Evolutionary conservation across 352 stramenopile species (phyloP).

Genomic region (Phytophthora idaei): DNA sequence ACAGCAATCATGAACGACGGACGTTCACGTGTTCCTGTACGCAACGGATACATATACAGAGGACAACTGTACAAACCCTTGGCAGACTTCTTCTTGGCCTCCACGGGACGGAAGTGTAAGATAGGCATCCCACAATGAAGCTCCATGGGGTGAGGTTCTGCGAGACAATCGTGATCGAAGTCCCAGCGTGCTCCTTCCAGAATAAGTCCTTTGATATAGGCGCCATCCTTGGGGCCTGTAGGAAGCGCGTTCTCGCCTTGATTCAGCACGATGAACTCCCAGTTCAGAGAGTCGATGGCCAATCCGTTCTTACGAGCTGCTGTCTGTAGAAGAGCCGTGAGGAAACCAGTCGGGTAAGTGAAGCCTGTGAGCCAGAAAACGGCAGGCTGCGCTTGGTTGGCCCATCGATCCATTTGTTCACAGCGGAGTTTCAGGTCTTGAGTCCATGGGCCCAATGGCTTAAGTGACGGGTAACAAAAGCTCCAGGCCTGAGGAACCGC

Average conservation of each 20-base stretch:
- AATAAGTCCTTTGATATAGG: constrained; percentile 92
- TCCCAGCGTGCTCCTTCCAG: constrained; percentile 94
- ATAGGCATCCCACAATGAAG: constrained; percentile 92
- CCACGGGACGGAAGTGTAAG: constrained; percentile 95
- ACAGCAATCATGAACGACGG: constrained; percentile 95
- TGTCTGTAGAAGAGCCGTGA: constrained; percentile 96
- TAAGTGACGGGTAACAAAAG: constrained; percentile 95
- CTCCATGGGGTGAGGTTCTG: constrained; percentile 93
- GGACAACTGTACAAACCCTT: constrained; percentile 95
- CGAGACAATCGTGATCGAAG: constrained; percentile 89
- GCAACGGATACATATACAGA: constrained; percentile 96
- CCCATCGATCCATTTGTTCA: constrained; percentile 93
- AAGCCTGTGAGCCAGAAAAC: constrained; percentile 97
- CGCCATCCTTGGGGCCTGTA: constrained; percentile 86
- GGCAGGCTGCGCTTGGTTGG: constrained; percentile 77
- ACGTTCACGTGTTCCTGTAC: constrained; percentile 93
- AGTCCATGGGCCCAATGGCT: constrained; percentile 93
- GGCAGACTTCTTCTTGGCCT: constrained; percentile 93
- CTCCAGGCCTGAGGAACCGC: constrained; percentile 91
- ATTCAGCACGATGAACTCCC: constrained; percentile 95
- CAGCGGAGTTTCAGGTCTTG: constrained; percentile 90
- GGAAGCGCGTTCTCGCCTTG: constrained; percentile 87
- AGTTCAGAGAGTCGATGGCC: constrained; percentile 95
- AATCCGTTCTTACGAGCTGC: constrained; percentile 94
- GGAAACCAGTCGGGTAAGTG: constrained; percentile 96